Evolutionary conservation across 2,329 filamentous ascomycete species (phyloP).

Genomic region (Claviceps humidiphila): DNA sequence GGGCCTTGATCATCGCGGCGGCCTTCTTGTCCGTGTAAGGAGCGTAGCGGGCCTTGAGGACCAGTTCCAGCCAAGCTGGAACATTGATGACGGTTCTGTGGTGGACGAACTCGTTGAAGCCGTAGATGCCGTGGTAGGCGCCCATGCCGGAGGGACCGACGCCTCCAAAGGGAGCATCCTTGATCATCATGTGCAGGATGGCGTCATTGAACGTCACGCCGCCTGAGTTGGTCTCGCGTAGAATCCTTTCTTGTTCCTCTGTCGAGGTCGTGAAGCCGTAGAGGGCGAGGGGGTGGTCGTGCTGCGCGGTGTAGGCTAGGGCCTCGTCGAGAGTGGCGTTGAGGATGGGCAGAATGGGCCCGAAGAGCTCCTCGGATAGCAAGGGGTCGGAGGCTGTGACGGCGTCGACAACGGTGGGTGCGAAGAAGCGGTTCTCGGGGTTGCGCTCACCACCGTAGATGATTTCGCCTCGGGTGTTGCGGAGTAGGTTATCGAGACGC

Average conservation of each 20-base stretch:
- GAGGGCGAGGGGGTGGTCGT: constrained; percentile 24
- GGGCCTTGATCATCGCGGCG: constrained; percentile 3
- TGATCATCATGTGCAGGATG: constrained; percentile 23
- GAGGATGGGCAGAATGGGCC: constrained; percentile 28
- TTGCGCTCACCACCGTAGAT: constrained; percentile 21
- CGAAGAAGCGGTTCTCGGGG: constrained; percentile 17
- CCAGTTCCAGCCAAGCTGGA: constrained; percentile 8
- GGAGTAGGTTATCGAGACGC: constrained; percentile 23
- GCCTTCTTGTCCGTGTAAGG: constrained; percentile 11
- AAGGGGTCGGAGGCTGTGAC: constrained; percentile 24
- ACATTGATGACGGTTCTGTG: constrained; percentile 10
- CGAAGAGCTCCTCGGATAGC: constrained; percentile 31
- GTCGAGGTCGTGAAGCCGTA: constrained; percentile 27
- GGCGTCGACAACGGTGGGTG: constrained; percentile 25
- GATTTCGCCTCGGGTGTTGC: constrained; percentile 22
- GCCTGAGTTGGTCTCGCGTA: constrained; percentile 22
- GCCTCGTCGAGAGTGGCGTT: constrained; percentile 18
- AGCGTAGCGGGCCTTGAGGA: constrained; percentile 11
- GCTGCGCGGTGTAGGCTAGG: constrained; percentile 15
- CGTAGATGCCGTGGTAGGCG: constrained; percentile 28
- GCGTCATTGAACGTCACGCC: constrained; percentile 33
- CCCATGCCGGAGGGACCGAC: constrained; percentile 31
- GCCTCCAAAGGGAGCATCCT: constrained; percentile 30
- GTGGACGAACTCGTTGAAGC: constrained; percentile 23
- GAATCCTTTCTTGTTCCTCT: constrained; percentile 20